Base-by-base conservation (phyloP, 2,329 filamentous ascomycete species). In the Trichoderma hamatum region DNA sequence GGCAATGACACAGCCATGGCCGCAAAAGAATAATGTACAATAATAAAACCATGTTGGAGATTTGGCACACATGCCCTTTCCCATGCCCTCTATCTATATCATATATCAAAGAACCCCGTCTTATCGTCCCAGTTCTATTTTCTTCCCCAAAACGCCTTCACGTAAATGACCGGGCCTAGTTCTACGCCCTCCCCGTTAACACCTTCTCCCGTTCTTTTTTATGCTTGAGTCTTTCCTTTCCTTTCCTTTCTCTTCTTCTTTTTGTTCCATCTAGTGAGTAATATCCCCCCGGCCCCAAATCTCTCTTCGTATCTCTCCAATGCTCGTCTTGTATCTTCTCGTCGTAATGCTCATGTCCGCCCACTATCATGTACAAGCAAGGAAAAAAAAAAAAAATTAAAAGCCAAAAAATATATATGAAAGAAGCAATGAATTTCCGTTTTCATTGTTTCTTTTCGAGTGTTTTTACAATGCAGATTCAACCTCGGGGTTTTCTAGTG, bases 61-160 rank as follows among this genome's bases (percentile, higher is more conserved):
- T 74, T 70, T 49, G 62, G 71, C 69, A 71, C 71, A 69, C 72
- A 69, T 62, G 3, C 70, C 68, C 39, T 43, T 56, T 67, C 61
- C 70, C 68, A 71, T 72, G 71, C 74, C 70, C 70, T 76, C 72
- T 74, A 75, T 72, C 62, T 66, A 71, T 77, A 36, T 62, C 63
- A 52, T 69, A 72, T 74, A 60, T 60, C 65, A 68, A 68, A 72
- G 72, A 71, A 65, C 75, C 69, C 69, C 56, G 54, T 62, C 55
- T 64, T 61, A 70, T 67, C 70, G 69, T 72, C 70, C 73, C 72
- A 71, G 74, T 71, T 76, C 74, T 74, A 70, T 26, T 74, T 74
- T 72, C 30, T 43, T 24, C 64, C 24, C 14, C 21, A 49, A 59
- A 67, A 67, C 64, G 64, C 64, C 64, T 43, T 49, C 62, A 65